These are phyloP conservation scores for Scheffersomyces lignosus DNA, from an alignment of 805 yeast species.

Conservation along the genomic window DNA sequence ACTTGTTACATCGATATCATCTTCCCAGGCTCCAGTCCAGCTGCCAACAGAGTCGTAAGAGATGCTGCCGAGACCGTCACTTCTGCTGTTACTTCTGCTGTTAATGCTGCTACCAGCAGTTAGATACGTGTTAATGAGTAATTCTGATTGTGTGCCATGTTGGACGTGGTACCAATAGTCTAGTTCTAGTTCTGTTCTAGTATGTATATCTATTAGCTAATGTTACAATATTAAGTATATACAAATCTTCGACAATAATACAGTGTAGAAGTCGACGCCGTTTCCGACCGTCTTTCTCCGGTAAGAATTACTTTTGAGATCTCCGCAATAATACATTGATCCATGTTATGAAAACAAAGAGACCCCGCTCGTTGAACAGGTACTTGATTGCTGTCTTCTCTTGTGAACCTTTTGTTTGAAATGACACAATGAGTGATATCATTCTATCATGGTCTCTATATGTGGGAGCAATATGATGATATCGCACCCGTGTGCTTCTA, in stretches of 20 bases:
- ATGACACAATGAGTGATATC: no score
- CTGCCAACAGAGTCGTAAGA: constrained; percentile 21
- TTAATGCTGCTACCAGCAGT: not conserved
- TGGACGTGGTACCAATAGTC: not conserved
- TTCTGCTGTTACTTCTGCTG: constrained; percentile 11
- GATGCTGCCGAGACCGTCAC: constrained; percentile 20
- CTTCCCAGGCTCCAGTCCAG: constrained; percentile 44
- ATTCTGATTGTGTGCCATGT: not conserved
- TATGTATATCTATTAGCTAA: not conserved
- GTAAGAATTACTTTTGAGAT: no score
- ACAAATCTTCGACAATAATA: not conserved
- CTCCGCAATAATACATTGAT: no score
- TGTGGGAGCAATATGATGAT: no score
- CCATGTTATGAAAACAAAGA: no score
- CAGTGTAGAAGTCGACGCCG: not conserved
- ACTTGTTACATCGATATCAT: constrained; percentile 57
- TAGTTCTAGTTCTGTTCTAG: not conserved
- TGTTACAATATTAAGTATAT: not conserved
- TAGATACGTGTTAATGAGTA: no score
- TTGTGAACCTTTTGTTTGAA: no score
- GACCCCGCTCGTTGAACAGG: no score
- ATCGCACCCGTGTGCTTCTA: no score
- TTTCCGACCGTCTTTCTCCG: no score
- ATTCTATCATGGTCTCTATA: no score
- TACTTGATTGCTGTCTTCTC: no score